Percentiles rank a stretch among this genome's conserved stretches.
phyloP scores from a whole-genome alignment of 106 monocot species.

The Platanthera guangdongensis region DNA sequence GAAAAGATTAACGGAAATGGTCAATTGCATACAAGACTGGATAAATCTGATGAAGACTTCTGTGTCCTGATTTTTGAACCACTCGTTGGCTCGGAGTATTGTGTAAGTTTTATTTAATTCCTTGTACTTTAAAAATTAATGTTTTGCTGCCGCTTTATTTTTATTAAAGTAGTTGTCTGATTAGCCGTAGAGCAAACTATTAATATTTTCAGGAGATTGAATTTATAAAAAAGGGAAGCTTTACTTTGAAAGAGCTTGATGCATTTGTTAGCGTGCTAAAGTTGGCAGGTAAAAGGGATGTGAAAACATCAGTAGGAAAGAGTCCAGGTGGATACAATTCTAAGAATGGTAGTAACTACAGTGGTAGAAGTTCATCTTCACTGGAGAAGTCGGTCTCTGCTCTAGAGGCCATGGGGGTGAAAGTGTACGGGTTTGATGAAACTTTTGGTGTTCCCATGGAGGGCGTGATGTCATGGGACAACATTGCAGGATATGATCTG shows the following conservation, averaged over 20 bases:
- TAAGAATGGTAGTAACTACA: conserved; percentile 27
- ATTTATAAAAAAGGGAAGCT: conserved; percentile 81
- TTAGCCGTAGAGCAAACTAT: not conserved
- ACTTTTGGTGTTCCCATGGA: conserved; percentile 33
- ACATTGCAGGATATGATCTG: conserved; percentile 89
- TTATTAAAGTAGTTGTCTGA: not conserved
- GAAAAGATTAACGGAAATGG: conserved; percentile 23
- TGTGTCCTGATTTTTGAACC: conserved; percentile 79
- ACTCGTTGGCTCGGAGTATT: conserved; percentile 55
- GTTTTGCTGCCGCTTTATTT: not conserved
- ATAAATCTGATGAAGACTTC: conserved; percentile 38
- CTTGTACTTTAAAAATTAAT: not conserved
- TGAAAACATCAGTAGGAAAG: conserved; percentile 22
- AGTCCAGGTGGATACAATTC: conserved; percentile 22
- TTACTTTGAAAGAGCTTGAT: conserved; percentile 63
- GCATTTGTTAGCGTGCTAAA: conserved; percentile 66
- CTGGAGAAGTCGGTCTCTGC: conserved; percentile 53
- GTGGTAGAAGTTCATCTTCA: conserved; percentile 16
- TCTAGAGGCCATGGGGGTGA: conserved; percentile 90
- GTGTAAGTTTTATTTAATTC: conserved; percentile 39
- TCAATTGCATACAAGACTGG: not conserved
- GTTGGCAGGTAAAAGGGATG: conserved; percentile 41
- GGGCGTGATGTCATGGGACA: conserved; percentile 74
- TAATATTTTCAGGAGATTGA: conserved; percentile 59
- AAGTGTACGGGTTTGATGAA: conserved; percentile 77